phyloP scores from a whole-genome alignment of 139 green algal species.

The Edaphochlamys debaryana region DNA sequence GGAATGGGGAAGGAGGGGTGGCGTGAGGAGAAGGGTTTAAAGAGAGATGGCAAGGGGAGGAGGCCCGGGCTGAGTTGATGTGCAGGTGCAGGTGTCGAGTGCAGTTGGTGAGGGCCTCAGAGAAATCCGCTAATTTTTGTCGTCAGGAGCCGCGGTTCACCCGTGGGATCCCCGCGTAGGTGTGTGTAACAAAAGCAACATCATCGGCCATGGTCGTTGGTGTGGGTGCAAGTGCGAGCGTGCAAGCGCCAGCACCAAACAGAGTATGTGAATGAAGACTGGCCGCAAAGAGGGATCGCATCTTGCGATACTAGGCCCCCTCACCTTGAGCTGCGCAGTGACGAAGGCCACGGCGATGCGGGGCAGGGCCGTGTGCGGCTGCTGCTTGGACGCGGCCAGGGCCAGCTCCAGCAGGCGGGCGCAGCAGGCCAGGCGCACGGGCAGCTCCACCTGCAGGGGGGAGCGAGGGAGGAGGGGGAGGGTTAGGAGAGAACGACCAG shows the following conservation, averaged over 20 bases:
- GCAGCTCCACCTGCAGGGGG: conserved; percentile 45
- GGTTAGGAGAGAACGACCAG: too few relatives aligned
- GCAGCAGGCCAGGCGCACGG: conserved; percentile 45
- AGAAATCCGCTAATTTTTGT: conserved; percentile 71
- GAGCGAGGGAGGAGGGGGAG: too few relatives aligned
- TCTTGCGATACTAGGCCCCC: too few relatives aligned
- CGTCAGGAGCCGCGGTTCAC: conserved; percentile 34
- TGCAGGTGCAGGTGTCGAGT: not conserved
- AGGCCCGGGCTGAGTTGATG: too few relatives aligned
- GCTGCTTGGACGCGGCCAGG: conserved; percentile 2
- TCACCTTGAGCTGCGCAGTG: conserved; percentile 61
- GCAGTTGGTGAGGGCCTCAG: too few relatives aligned
- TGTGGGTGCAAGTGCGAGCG: not conserved
- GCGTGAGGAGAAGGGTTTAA: not conserved
- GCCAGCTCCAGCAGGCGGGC: conserved; percentile 50
- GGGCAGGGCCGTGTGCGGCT: conserved; percentile 52
- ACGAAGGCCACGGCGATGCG: conserved; percentile 65
- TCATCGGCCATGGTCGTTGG: conserved; percentile 42
- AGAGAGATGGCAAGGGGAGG: not conserved
- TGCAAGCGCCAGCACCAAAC: too few relatives aligned
- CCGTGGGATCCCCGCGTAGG: conserved; percentile 35
- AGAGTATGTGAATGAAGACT: too few relatives aligned
- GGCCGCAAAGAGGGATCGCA: too few relatives aligned
- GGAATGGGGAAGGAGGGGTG: not conserved
- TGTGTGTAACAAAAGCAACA: conserved; percentile 63